Percentiles rank a stretch among this genome's conserved stretches.
These are phyloP conservation scores for Meyerozyma carpophila DNA, from an alignment of 1,139 yeast genomes.

Conservation along the genomic window DNA sequence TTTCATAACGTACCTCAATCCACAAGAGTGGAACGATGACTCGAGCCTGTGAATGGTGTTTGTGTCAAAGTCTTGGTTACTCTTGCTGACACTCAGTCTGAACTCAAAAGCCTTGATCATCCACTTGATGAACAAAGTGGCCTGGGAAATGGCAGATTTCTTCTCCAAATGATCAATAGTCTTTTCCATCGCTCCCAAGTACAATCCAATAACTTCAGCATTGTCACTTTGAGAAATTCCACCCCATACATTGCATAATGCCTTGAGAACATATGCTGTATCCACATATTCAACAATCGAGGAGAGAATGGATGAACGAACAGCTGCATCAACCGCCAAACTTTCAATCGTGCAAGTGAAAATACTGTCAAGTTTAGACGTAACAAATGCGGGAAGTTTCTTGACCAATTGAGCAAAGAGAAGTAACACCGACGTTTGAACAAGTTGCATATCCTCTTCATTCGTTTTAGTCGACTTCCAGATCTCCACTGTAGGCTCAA, in stretches of 20 bases:
- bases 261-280: conserved; percentile 52
- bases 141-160: conserved; percentile 65
- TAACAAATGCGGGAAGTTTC: conserved; percentile 82
- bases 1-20: conserved; percentile 76
- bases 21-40: conserved; percentile 66
- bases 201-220: conserved; percentile 64
- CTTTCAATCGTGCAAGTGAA: conserved; percentile 55
- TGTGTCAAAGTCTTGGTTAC: conserved; percentile 45
- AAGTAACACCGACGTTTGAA: conserved; percentile 65
- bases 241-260: conserved; percentile 61
- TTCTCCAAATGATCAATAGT: conserved; percentile 66
- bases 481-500: conserved; percentile 66
- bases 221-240: conserved; percentile 29
- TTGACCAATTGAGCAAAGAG: conserved; percentile 72
- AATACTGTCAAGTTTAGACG: conserved; percentile 60
- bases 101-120: conserved; percentile 68
- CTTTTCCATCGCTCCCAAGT: conserved; percentile 58
- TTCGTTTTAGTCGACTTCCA: conserved; percentile 35
- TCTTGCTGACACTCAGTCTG: conserved; percentile 39
- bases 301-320: conserved; percentile 63
- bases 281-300: conserved; percentile 68
- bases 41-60: conserved; percentile 82
- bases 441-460: conserved; percentile 24
- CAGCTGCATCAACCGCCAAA: conserved; percentile 48
- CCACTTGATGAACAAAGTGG: conserved; percentile 68